Evolutionary conservation across 169 alveolate genomes (phyloP).

Genomic region (Plasmodium knowlesi): DNA sequence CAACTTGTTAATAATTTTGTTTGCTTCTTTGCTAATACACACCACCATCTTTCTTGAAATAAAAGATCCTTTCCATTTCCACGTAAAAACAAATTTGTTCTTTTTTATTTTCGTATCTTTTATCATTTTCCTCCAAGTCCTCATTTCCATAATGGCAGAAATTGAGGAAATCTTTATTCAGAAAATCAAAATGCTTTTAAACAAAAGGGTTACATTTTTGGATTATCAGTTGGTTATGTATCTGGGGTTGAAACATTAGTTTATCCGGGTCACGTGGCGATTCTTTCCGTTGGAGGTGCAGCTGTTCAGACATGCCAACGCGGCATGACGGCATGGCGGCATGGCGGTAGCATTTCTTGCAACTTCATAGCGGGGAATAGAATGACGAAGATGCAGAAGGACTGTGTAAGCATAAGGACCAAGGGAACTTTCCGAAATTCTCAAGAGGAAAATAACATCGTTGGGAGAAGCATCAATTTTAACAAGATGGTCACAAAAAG

Average conservation of each 20-base stretch:
- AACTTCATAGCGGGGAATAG: neutral
- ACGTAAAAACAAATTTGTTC: neutral
- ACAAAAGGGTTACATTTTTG: slow-evolving; percentile 22
- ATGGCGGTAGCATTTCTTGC: neutral
- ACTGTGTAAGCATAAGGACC: neutral
- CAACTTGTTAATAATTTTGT: slow-evolving; percentile 16
- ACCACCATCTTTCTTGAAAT: slow-evolving; percentile 15
- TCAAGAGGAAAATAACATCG: neutral
- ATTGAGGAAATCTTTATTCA: slow-evolving; percentile 26
- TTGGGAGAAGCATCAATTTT: neutral
- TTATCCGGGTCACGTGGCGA: neutral
- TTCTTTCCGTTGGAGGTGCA: neutral
- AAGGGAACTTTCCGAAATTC: neutral
- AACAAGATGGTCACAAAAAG: neutral
- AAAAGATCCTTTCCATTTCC: slow-evolving; percentile 46
- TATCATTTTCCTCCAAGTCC: slow-evolving; percentile 21
- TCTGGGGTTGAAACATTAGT: neutral
- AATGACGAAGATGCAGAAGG: neutral
- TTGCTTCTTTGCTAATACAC: slow-evolving; percentile 11
- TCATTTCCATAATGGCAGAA: slow-evolving; percentile 44
- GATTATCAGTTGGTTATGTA: slow-evolving; percentile 17
- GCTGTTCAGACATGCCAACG: neutral
- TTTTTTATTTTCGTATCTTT: slow-evolving; percentile 29
- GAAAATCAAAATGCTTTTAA: slow-evolving; percentile 22
- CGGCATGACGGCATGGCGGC: too few species aligned